Evolutionary conservation across 148 eudicot species (phyloP).

Genomic region (Rhododendron vialii): DNA sequence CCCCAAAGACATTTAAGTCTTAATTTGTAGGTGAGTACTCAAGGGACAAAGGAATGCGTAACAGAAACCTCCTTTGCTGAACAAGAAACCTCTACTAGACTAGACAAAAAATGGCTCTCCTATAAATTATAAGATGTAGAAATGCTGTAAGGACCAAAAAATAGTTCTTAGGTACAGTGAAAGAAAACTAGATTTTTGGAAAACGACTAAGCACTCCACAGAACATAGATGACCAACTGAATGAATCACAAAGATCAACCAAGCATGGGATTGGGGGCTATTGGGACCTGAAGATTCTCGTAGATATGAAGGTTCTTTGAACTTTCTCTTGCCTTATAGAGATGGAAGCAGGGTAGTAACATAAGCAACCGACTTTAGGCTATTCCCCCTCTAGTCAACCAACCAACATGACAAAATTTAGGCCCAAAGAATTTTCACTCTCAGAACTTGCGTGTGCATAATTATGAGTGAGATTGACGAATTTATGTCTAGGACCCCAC

Average conservation of each 20-base stretch:
- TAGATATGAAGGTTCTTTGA: background rate
- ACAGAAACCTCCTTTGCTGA: background rate
- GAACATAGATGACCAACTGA: background rate
- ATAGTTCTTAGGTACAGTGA: background rate
- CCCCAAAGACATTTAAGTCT: background rate
- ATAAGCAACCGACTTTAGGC: background rate
- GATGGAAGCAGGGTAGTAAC: background rate
- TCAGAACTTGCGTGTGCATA: background rate
- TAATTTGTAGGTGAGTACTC: background rate
- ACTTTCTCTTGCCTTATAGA: background rate
- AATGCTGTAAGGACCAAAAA: background rate
- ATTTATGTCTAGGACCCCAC: background rate
- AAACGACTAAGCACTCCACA: background rate
- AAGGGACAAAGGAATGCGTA: background rate
- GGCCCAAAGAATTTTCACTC: background rate
- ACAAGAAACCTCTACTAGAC: background rate
- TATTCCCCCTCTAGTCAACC: background rate
- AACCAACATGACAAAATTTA: background rate
- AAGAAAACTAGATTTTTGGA: background rate
- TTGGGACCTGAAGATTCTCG: background rate
- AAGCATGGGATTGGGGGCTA: background rate
- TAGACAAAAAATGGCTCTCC: background rate
- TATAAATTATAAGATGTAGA: background rate
- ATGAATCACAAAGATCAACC: background rate
- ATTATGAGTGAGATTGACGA: too few relatives aligned